Percentiles rank a stretch among this genome's conserved stretches.
These are phyloP conservation scores for Daucus carota DNA, from an alignment of 129 eudicot species.

Conservation along the genomic window DNA sequence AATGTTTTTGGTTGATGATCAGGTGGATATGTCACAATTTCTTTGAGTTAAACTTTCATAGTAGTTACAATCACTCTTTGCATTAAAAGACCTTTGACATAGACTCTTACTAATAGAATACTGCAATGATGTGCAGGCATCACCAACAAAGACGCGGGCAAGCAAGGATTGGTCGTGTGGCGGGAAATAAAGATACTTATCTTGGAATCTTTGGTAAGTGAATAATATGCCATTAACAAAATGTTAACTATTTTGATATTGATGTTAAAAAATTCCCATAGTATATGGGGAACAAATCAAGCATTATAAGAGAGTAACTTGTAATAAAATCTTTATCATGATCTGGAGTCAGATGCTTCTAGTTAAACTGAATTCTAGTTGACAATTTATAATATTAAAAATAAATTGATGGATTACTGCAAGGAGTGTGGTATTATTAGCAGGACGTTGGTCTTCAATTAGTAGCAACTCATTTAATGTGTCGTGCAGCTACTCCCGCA, in stretches of 20 bases:
- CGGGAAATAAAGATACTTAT: conserved; percentile 30
- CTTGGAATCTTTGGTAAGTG: conserved; percentile 28
- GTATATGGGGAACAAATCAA: background rate
- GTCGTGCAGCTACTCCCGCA: conserved; percentile 60
- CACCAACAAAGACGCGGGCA: conserved; percentile 39
- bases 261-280: background rate
- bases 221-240: background rate
- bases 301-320: no score
- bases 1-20: background rate
- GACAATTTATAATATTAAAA: background rate
- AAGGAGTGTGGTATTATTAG: background rate
- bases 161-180: conserved; percentile 38
- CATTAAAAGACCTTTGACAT: background rate
- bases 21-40: background rate
- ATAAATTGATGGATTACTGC: background rate
- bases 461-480: background rate
- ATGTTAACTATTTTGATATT: background rate
- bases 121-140: conserved; percentile 18
- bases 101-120: background rate
- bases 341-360: background rate
- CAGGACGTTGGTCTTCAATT: background rate
- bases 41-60: background rate
- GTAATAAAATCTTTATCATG: background rate
- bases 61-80: background rate
- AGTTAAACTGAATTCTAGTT: no score